These are phyloP conservation scores for Podospora australis DNA, from an alignment of 495 filamentous ascomycete species.

Conservation along the genomic window DNA sequence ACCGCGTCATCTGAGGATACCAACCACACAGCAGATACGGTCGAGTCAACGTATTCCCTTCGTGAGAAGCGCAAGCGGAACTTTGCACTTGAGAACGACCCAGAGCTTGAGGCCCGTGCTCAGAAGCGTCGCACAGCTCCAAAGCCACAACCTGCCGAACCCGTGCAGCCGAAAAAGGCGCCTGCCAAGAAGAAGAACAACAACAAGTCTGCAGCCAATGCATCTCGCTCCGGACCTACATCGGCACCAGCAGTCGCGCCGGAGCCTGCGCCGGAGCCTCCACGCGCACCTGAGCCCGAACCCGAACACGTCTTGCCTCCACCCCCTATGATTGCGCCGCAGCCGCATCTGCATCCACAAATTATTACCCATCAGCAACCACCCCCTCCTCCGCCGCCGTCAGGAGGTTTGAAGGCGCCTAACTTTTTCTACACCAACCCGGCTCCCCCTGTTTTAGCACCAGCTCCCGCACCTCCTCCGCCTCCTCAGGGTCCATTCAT, in stretches of 20 bases:
- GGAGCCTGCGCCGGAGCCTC: slow-evolving; percentile 2
- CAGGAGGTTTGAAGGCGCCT: slow-evolving; percentile 15
- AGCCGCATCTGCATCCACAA: too few species aligned
- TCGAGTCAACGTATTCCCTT: slow-evolving; percentile 30
- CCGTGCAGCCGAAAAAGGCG: slow-evolving; percentile 17
- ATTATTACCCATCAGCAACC: too few species aligned
- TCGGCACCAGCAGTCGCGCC: slow-evolving; percentile 18
- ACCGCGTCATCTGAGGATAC: slow-evolving; percentile 26
- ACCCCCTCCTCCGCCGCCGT: slow-evolving; percentile 11
- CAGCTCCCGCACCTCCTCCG: slow-evolving; percentile 9
- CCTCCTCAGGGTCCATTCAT: slow-evolving; percentile 19
- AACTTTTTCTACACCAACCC: slow-evolving; percentile 17
- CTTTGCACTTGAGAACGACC: slow-evolving; percentile 32
- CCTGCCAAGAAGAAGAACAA: slow-evolving; percentile 11
- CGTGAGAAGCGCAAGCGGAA: slow-evolving; percentile 33
- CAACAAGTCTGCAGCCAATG: too few species aligned
- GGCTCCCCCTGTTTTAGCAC: not conserved
- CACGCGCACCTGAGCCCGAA: not conserved
- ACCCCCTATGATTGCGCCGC: slow-evolving; percentile 1
- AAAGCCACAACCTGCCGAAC: slow-evolving; percentile 11
- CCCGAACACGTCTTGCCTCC: not conserved
- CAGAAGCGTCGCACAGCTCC: slow-evolving; percentile 12
- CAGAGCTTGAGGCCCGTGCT: slow-evolving; percentile 20
- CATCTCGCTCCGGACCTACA: slow-evolving; percentile 9
- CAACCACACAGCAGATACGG: slow-evolving; percentile 23